Percentiles rank a stretch among this genome's conserved stretches.
These are phyloP conservation scores for Pseudocercospora eumusae DNA, from an alignment of 2,329 filamentous ascomycete species.

Conservation along the genomic window DNA sequence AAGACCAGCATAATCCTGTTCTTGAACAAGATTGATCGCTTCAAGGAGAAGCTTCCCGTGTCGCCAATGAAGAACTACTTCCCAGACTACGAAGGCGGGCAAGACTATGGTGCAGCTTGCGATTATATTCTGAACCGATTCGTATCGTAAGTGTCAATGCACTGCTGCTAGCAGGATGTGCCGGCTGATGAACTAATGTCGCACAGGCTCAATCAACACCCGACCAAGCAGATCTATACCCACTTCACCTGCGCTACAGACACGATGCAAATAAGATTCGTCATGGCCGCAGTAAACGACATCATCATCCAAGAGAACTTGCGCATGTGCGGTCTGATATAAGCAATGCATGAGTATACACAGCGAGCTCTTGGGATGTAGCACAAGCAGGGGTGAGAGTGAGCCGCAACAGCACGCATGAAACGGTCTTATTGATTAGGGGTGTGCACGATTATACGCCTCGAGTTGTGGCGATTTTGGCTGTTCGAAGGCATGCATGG, in stretches of 20 bases:
- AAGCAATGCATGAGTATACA: constrained; percentile 37
- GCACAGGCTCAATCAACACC: constrained; percentile 81
- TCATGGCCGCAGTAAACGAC: constrained; percentile 99
- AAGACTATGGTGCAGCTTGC: constrained; percentile 93
- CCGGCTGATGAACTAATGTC: constrained; percentile 23
- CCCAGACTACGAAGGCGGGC: constrained; percentile 82
- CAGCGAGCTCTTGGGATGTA: constrained; percentile 5
- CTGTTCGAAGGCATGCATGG: neutral
- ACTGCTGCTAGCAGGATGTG: neutral
- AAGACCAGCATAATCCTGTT: constrained; percentile 73
- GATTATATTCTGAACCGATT: constrained; percentile 99
- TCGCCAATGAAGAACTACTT: constrained; percentile 77
- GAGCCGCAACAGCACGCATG: constrained; percentile 21
- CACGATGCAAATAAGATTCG: constrained; percentile 97
- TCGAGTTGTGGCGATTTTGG: constrained; percentile 6
- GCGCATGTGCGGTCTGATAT: constrained; percentile 94
- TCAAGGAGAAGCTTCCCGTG: constrained; percentile 73
- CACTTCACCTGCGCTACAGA: constrained; percentile 99
- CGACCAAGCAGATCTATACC: constrained; percentile 99
- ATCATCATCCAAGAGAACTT: constrained; percentile 99
- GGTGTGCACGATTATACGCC: neutral
- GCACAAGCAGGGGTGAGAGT: constrained; percentile 15
- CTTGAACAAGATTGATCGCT: constrained; percentile 74
- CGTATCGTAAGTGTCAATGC: constrained; percentile 54
- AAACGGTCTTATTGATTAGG: constrained; percentile 4